Percentiles rank a stretch among this genome's conserved stretches.
Evolutionary conservation across 495 filamentous ascomycete genomes (phyloP).

Genomic region (Trichoderma gamsii): DNA sequence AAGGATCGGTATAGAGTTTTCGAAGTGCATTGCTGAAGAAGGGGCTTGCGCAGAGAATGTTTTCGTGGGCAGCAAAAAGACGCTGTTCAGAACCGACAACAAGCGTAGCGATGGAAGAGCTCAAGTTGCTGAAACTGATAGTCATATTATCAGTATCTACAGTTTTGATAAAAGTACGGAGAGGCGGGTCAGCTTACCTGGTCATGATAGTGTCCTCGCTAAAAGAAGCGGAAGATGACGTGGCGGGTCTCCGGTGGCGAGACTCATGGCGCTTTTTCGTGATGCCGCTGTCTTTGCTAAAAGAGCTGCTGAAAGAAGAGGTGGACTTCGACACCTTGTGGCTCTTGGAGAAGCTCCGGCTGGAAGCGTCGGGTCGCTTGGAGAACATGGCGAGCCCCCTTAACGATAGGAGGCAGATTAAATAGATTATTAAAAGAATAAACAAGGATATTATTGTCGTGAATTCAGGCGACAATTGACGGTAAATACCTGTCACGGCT

Average conservation of each 20-base stretch:
- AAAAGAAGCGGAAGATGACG: slow-evolving; percentile 33
- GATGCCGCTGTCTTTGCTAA: slow-evolving; percentile 37
- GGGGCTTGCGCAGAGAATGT: slow-evolving; percentile 68
- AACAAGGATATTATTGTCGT: neutral
- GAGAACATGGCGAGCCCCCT: slow-evolving; percentile 35
- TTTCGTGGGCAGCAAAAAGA: slow-evolving; percentile 86
- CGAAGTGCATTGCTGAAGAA: slow-evolving; percentile 63
- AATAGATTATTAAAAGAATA: neutral
- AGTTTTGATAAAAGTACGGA: neutral
- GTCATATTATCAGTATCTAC: too few relatives aligned
- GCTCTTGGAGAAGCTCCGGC: slow-evolving; percentile 42
- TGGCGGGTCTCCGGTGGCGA: slow-evolving; percentile 28
- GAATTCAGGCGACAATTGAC: neutral
- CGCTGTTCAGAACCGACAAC: slow-evolving; percentile 69
- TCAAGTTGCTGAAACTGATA: slow-evolving; percentile 42
- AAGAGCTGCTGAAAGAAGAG: slow-evolving; percentile 31
- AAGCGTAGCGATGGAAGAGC: slow-evolving; percentile 72
- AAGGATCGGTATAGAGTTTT: slow-evolving; percentile 56
- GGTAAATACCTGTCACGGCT: neutral
- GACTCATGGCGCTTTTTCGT: slow-evolving; percentile 40
- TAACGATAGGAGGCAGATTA: neutral
- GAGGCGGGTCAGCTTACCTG: slow-evolving; percentile 23
- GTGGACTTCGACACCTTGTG: slow-evolving; percentile 35
- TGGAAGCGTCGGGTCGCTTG: slow-evolving; percentile 34
- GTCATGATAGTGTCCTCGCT: slow-evolving; percentile 18